phyloP scores from a whole-genome alignment of 371 early-diverging fungal genomes.

The Syncephalastrum racemosum region DNA sequence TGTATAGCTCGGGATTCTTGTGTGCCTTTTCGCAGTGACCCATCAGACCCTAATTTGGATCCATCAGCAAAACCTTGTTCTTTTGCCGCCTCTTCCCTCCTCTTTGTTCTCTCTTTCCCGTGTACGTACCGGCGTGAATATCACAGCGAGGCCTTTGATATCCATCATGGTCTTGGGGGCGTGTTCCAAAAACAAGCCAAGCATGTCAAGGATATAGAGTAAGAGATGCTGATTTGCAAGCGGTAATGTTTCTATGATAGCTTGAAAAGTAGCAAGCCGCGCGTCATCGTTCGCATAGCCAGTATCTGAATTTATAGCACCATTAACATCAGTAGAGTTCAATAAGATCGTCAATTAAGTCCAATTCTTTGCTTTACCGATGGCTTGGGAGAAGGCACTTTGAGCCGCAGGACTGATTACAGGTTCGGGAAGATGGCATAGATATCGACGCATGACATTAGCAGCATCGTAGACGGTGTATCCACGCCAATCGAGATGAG shows the following conservation, averaged over 20 bases:
- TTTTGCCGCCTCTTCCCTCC: too few species aligned
- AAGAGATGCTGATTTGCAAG: slow-evolving; percentile 54
- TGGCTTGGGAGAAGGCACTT: slow-evolving; percentile 43
- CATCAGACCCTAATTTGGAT: too few species aligned
- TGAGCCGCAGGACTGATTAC: slow-evolving; percentile 51
- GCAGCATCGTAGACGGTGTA: slow-evolving; percentile 60
- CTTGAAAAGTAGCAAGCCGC: slow-evolving; percentile 48
- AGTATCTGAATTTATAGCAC: background rate
- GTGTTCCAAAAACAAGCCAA: slow-evolving; percentile 48
- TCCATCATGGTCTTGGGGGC: slow-evolving; percentile 55
- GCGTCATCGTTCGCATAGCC: slow-evolving; percentile 28
- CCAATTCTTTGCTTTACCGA: slow-evolving; percentile 29
- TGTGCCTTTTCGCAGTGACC: too few species aligned
- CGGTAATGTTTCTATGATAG: slow-evolving; percentile 50
- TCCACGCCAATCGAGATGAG: slow-evolving; percentile 46
- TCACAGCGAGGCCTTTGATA: slow-evolving; percentile 50
- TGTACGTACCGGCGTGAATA: slow-evolving; percentile 55
- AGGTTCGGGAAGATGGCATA: slow-evolving; percentile 53
- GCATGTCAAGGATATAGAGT: slow-evolving; percentile 58
- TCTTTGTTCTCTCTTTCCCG: background rate
- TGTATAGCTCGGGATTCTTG: slow-evolving; percentile 53
- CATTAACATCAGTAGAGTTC: too few species aligned
- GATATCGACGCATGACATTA: slow-evolving; percentile 51
- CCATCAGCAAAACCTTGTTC: too few species aligned
- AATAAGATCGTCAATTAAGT: background rate